A percentile compares a stretch with the other conserved stretches of the same genome.
Conservation (phyloP, 768 basidiomycete genomes). For the Tulasnella sp. region DNA sequence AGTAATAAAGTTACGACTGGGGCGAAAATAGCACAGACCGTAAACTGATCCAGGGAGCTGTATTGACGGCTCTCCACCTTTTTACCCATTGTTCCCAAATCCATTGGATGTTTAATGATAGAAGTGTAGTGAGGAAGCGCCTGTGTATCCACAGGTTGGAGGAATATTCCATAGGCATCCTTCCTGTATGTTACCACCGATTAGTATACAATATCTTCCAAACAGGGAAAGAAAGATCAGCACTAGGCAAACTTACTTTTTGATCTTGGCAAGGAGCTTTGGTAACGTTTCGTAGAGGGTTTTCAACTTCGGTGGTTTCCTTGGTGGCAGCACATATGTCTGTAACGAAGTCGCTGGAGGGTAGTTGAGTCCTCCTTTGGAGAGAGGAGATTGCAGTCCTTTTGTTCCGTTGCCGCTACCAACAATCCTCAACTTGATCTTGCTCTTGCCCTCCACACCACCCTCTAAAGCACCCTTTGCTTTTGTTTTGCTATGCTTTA, state of each 20-base stretch:
- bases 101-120: conserved; percentile 79
- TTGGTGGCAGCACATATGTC: too few relatives aligned
- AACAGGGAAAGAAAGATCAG: conserved; percentile 3
- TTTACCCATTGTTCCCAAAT: conserved; percentile 70
- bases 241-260: conserved; percentile 53
- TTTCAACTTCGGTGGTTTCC: conserved; percentile 56
- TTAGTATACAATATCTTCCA: not conserved
- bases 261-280: conserved; percentile 56
- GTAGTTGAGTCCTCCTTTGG: too few relatives aligned
- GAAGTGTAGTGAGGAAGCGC: conserved; percentile 51
- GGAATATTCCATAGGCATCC: conserved; percentile 77
- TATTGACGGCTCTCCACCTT: conserved; percentile 71
- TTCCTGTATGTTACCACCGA: conserved; percentile 37
- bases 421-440: too few relatives aligned
- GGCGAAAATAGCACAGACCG: conserved; percentile 33
- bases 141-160: conserved; percentile 47
- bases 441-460: too few relatives aligned
- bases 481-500: too few relatives aligned
- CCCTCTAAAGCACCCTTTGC: too few relatives aligned
- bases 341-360: too few relatives aligned
- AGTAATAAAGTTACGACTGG: not conserved
- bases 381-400: too few relatives aligned
- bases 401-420: too few relatives aligned
- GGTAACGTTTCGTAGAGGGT: conserved; percentile 63
- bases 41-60: conserved; percentile 65